Conservation (phyloP, 2,329 filamentous ascomycete genomes). For the Colletotrichum siamense region DNA sequence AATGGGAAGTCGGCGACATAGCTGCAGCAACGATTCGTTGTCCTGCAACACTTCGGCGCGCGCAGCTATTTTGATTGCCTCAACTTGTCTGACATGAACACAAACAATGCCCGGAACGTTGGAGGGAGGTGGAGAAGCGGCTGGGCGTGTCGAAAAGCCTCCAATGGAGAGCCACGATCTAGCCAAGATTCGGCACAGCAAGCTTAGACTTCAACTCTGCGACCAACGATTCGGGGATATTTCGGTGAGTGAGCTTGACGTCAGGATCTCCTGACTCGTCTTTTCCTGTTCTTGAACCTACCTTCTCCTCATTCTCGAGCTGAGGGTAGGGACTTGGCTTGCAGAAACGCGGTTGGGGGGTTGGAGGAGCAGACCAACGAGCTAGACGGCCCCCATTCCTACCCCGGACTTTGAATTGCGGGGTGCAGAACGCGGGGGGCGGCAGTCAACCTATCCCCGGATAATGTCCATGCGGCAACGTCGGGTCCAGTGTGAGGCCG, state of each 20-base stretch:
- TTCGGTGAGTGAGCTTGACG: constrained; percentile 17
- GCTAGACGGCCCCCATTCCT: constrained; percentile 4
- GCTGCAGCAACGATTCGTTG: constrained; percentile 5
- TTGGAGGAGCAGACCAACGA: background rate
- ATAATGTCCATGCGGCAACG: constrained; percentile 3
- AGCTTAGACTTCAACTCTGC: constrained; percentile 19
- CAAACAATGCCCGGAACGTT: constrained; percentile 4
- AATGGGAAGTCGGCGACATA: background rate
- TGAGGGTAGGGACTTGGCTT: constrained; percentile 7
- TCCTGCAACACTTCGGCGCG: background rate
- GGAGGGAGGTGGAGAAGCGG: constrained; percentile 3
- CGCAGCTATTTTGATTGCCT: constrained; percentile 16
- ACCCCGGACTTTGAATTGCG: constrained; percentile 19
- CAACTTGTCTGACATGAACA: background rate
- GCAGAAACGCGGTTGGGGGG: background rate
- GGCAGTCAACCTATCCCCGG: background rate
- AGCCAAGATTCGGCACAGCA: constrained; percentile 15
- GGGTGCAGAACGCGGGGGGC: constrained; percentile 17
- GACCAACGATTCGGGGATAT: constrained; percentile 11
- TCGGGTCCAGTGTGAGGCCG: background rate
- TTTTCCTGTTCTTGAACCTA: background rate
- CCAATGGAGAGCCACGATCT: constrained; percentile 11
- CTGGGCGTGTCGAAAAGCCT: background rate
- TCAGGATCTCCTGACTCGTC: constrained; percentile 9
- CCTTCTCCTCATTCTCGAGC: constrained; percentile 7